Base-by-base conservation (phyloP, 2,329 filamentous ascomycete genomes). In the Dendryphion nanum region DNA sequence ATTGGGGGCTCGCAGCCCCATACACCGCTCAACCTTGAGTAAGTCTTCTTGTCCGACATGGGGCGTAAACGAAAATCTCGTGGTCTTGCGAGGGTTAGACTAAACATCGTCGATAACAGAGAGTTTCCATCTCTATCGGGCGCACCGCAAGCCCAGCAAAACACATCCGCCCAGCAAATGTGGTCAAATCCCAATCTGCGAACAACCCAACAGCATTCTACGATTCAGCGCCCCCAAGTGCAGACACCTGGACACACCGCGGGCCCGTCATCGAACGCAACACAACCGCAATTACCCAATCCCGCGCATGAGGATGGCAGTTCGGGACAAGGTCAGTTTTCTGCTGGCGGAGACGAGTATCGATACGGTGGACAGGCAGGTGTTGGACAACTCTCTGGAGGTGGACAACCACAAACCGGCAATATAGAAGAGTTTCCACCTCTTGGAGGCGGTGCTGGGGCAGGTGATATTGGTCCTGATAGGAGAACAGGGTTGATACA, bases 101-200 rank as follows among this genome's bases (percentile, higher is more conserved):
- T 63, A 50, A 57, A 42, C 26, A 26, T 55, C 42, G 30, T 17
- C 38, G 33, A 54, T 47, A 17, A 37, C 45, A 83, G 79, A 55
- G 79, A 83, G 56, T 83, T 83, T 40, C 79, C 79, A 32, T 79
- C 77, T 8, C 64, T 83, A 51, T 80, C 78, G 30, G 75, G 76
- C 40, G 71, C 73, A 14, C 71, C 77, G 20, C 76, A 79, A 55
- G 69, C 75, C 47, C 72, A 76, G 39, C 75, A 76, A 48, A 76
- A 72, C 41, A 73, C 72, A 24, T 55, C 61, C 33, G 66, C 72
- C 32, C 71, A 77, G 64, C 64, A 76, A 50, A 70, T 78, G 55
- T 76, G 76, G 76, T 77, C 75, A 46, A 80, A 78, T 52, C 73
- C 75, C 16, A 76, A 72, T 40, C 72, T 79, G 51, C 75, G 75